A percentile compares a stretch with the other conserved stretches of the same genome.
phyloP scores from a whole-genome alignment of 2,329 filamentous ascomycete genomes.

The Pyricularia sp. region DNA sequence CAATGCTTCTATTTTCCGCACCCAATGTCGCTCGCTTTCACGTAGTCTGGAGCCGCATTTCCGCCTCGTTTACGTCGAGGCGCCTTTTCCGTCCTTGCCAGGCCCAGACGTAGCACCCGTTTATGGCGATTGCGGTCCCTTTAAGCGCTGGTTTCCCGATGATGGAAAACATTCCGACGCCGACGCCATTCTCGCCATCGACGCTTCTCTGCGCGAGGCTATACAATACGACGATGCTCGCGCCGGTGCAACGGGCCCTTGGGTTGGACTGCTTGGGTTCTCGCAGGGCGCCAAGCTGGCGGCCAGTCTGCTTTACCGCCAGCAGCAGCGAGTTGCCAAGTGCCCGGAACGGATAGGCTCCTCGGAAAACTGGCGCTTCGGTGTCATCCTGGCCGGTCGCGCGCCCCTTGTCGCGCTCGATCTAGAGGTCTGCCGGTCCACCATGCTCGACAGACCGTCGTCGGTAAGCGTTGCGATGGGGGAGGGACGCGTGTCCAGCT shows the following conservation, averaged over 20 bases:
- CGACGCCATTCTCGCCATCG: slow-evolving; percentile 26
- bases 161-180: slow-evolving; percentile 11
- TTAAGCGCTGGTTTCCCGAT: slow-evolving; percentile 35
- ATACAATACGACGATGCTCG: slow-evolving; percentile 36
- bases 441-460: slow-evolving; percentile 8
- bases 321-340: background rate
- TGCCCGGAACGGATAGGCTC: background rate
- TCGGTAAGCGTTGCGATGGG: slow-evolving; percentile 30
- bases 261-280: slow-evolving; percentile 51
- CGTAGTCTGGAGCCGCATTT: slow-evolving; percentile 39
- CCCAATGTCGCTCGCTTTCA: slow-evolving; percentile 46
- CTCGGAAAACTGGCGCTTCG: slow-evolving; percentile 6
- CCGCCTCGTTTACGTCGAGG: slow-evolving; percentile 59
- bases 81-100: slow-evolving; percentile 49
- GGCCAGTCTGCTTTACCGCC: slow-evolving; percentile 40
- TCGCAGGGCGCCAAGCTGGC: slow-evolving; percentile 53
- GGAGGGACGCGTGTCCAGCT: slow-evolving; percentile 10
- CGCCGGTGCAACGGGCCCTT: slow-evolving; percentile 38
- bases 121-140: slow-evolving; percentile 16
- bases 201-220: slow-evolving; percentile 14
- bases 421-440: background rate
- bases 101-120: slow-evolving; percentile 43
- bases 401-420: slow-evolving; percentile 7
- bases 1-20: slow-evolving; percentile 52
- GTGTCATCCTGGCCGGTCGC: slow-evolving; percentile 24